Evolutionary conservation across 192 early-diverging fungal species (phyloP).

Genomic region (Spizellomyces sp.): DNA sequence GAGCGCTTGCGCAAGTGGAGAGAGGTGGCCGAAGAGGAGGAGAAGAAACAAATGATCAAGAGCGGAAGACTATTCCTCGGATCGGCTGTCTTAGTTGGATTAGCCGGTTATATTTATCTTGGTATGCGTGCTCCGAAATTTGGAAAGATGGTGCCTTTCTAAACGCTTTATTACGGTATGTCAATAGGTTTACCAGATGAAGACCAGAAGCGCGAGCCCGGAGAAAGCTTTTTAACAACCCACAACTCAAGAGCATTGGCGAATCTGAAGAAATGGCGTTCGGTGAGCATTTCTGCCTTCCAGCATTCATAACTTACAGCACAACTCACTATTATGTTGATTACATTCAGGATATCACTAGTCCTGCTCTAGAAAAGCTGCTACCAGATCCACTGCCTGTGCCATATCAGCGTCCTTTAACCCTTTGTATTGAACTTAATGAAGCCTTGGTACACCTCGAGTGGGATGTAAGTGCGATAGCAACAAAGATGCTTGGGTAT

Average conservation of each 20-base stretch:
- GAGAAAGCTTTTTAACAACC: constrained; percentile 29
- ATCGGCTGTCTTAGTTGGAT: not conserved
- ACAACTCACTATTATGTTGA: not conserved
- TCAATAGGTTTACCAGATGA: constrained; percentile 33
- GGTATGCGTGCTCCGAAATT: constrained; percentile 15
- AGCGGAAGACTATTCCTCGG: constrained; percentile 11
- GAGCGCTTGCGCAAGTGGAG: constrained; percentile 40
- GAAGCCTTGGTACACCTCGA: constrained; percentile 91
- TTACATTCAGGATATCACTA: constrained; percentile 18
- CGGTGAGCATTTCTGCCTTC: not conserved
- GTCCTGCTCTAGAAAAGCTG: constrained; percentile 67
- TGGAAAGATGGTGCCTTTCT: constrained; percentile 1
- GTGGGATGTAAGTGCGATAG: constrained; percentile 74
- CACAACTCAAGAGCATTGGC: constrained; percentile 42
- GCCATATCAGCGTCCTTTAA: constrained; percentile 85
- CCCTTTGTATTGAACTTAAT: constrained; percentile 93
- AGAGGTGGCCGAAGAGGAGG: constrained; percentile 38
- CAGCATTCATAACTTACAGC: not conserved
- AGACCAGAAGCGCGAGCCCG: constrained; percentile 23
- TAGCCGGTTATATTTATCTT: constrained; percentile 35
- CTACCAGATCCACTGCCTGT: constrained; percentile 88
- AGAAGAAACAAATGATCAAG: constrained; percentile 36
- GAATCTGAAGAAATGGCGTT: constrained; percentile 27
- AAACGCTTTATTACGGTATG: not conserved
- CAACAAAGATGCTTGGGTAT: not conserved